Conservation (phyloP, 2,329 filamentous ascomycete species). For the Penicillium janthinellum region DNA sequence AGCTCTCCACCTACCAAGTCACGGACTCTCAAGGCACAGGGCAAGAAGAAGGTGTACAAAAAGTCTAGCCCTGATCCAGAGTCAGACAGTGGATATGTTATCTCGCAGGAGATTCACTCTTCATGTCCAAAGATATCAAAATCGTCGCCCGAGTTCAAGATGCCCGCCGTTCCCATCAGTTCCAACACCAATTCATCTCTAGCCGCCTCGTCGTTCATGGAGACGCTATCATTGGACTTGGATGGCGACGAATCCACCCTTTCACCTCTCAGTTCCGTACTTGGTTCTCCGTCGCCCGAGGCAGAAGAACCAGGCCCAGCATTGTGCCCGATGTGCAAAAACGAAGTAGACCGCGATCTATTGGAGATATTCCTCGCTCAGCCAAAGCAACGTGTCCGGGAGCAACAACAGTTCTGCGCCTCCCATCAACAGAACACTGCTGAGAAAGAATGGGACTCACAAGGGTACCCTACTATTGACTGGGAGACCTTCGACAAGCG, state of each 20-base stretch:
- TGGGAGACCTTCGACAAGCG: slow-evolving; percentile 66
- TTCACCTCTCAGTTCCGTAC: slow-evolving; percentile 35
- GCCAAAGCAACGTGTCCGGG: slow-evolving; percentile 37
- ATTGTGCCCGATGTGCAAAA: slow-evolving; percentile 68
- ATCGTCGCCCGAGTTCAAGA: slow-evolving; percentile 27
- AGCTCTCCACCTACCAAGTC: slow-evolving; percentile 9
- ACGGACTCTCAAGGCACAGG: slow-evolving; percentile 9
- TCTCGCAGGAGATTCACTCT: slow-evolving; percentile 28
- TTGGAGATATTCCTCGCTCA: slow-evolving; percentile 55
- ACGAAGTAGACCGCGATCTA: slow-evolving; percentile 57
- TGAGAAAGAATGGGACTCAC: slow-evolving; percentile 50
- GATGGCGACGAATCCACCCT: slow-evolving; percentile 30
- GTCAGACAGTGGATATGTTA: slow-evolving; percentile 26
- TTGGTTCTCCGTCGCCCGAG: slow-evolving; percentile 32
- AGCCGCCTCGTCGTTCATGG: slow-evolving; percentile 26
- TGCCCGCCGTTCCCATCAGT: slow-evolving; percentile 26
- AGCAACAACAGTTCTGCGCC: slow-evolving; percentile 60
- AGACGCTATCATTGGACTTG: slow-evolving; percentile 15
- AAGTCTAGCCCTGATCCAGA: slow-evolving; percentile 11
- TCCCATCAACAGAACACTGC: slow-evolving; percentile 63
- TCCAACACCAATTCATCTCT: slow-evolving; percentile 33
- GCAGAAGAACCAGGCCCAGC: slow-evolving; percentile 23
- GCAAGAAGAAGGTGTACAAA: slow-evolving; percentile 2
- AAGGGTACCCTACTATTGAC: slow-evolving; percentile 69
- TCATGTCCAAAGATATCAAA: slow-evolving; percentile 10